A percentile compares a stretch with the other conserved stretches of the same genome.
Conservation (phyloP, 306 rosid species). For the Prunus mongolica region DNA sequence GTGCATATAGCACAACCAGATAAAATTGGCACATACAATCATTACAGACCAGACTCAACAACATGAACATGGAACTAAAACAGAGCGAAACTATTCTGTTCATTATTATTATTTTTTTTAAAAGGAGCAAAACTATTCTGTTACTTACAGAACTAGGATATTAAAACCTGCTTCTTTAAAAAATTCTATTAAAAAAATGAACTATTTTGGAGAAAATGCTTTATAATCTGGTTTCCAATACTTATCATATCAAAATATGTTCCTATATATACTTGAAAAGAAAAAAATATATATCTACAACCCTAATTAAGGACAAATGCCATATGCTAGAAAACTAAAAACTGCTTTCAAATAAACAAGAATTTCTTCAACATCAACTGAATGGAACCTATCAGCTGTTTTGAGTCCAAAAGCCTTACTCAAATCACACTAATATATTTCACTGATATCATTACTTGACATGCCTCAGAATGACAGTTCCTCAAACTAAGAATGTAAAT, state of each 20-base stretch:
- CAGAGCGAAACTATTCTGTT: background rate
- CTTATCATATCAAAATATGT: background rate
- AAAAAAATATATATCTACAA: background rate
- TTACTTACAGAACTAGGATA: background rate
- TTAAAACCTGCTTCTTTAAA: background rate
- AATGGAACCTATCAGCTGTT: background rate
- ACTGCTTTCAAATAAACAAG: background rate
- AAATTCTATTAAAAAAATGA: background rate
- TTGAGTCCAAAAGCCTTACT: background rate
- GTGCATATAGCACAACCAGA: background rate
- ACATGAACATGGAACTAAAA: background rate
- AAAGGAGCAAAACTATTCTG: too few relatives aligned
- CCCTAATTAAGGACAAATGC: background rate
- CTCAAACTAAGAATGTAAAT: background rate
- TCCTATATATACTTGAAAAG: too few relatives aligned
- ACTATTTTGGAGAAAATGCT: background rate
- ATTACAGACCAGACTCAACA: background rate
- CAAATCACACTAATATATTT: background rate
- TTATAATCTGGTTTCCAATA: background rate
- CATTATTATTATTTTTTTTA: accelerated
- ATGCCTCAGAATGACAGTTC: background rate
- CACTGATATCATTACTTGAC: background rate
- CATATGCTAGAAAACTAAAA: too few relatives aligned
- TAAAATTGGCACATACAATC: background rate
- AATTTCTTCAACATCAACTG: background rate